phyloP scores from a whole-genome alignment of 1,139 yeast genomes.

The Magnusiomyces sp. region DNA sequence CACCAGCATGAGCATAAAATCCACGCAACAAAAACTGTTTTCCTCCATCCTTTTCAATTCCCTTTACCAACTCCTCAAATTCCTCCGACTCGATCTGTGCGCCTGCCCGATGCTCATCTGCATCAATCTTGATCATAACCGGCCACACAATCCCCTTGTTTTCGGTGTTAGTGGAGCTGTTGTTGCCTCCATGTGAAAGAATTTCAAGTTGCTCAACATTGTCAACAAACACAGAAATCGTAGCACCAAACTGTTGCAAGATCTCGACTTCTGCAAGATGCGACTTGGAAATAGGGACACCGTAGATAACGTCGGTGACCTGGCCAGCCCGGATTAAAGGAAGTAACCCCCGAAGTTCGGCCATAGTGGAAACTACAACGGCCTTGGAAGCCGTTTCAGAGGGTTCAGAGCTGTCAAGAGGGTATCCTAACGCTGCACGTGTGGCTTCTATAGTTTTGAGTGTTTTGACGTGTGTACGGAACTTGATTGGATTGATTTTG shows the following conservation, averaged over 20 bases:
- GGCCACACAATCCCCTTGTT: slow-evolving; percentile 29
- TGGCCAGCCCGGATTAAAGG: slow-evolving; percentile 38
- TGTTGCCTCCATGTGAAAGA: slow-evolving; percentile 23
- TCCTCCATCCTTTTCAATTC: slow-evolving; percentile 22
- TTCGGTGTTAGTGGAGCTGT: too few relatives aligned
- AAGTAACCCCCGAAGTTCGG: slow-evolving; percentile 54
- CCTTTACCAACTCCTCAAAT: slow-evolving; percentile 30
- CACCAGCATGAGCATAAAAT: slow-evolving; percentile 75
- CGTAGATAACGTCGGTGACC: slow-evolving; percentile 54
- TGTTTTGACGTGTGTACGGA: slow-evolving; percentile 68
- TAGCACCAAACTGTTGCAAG: slow-evolving; percentile 27
- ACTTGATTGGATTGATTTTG: too few relatives aligned
- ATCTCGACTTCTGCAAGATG: slow-evolving; percentile 43
- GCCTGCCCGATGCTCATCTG: slow-evolving; percentile 49
- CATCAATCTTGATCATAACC: slow-evolving; percentile 35
- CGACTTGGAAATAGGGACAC: slow-evolving; percentile 55
- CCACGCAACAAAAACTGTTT: slow-evolving; percentile 40
- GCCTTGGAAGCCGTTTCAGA: slow-evolving; percentile 33
- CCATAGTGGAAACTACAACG: slow-evolving; percentile 62
- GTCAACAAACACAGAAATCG: slow-evolving; percentile 55
- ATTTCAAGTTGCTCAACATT: slow-evolving; percentile 46
- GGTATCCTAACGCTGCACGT: slow-evolving; percentile 36
- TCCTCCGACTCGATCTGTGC: slow-evolving; percentile 32
- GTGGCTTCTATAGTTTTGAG: slow-evolving; percentile 53
- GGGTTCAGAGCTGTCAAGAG: slow-evolving; percentile 26